A percentile compares a stretch with the other conserved stretches of the same genome.
Conservation (phyloP, 805 yeast genomes). For the Kazachstania kunashirensis region DNA sequence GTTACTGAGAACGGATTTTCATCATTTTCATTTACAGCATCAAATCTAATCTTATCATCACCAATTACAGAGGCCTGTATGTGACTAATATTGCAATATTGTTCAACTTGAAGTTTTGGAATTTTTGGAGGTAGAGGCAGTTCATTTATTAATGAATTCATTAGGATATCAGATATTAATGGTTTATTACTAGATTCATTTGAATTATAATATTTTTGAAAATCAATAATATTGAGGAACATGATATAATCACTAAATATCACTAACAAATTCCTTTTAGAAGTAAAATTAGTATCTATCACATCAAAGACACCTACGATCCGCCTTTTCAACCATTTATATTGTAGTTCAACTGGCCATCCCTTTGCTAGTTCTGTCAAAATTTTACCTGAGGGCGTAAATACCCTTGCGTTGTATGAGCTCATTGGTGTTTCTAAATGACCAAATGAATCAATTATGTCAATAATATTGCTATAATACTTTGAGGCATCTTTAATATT, state of each 20-base stretch:
- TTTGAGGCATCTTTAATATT: slow-evolving; percentile 23
- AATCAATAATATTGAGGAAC: slow-evolving; percentile 47
- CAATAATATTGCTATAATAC: slow-evolving; percentile 45
- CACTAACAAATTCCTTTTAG: slow-evolving; percentile 48
- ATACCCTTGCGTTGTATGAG: slow-evolving; percentile 55
- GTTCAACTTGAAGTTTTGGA: slow-evolving; percentile 59
- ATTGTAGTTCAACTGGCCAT: slow-evolving; percentile 83
- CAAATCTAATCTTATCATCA: slow-evolving; percentile 22
- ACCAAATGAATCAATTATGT: slow-evolving; percentile 77
- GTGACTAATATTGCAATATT: slow-evolving; percentile 56
- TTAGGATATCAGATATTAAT: slow-evolving; percentile 64
- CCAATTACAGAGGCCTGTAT: slow-evolving; percentile 40
- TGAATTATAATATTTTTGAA: slow-evolving; percentile 20
- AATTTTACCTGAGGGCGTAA: slow-evolving; percentile 86
- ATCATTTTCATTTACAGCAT: slow-evolving; percentile 13
- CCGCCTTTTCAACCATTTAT: slow-evolving; percentile 80
- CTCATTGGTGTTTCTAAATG: slow-evolving; percentile 34
- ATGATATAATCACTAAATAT: slow-evolving; percentile 75
- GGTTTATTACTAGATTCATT: slow-evolving; percentile 31
- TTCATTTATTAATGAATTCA: slow-evolving; percentile 85
- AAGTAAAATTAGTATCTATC: slow-evolving; percentile 26
- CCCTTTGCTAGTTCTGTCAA: slow-evolving; percentile 72
- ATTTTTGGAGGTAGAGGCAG: slow-evolving; percentile 56
- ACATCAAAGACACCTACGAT: slow-evolving; percentile 68
- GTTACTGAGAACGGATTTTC: slow-evolving; percentile 14